These are phyloP conservation scores for Rosa multiflora DNA, from an alignment of 306 rosid species.

Conservation along the genomic window DNA sequence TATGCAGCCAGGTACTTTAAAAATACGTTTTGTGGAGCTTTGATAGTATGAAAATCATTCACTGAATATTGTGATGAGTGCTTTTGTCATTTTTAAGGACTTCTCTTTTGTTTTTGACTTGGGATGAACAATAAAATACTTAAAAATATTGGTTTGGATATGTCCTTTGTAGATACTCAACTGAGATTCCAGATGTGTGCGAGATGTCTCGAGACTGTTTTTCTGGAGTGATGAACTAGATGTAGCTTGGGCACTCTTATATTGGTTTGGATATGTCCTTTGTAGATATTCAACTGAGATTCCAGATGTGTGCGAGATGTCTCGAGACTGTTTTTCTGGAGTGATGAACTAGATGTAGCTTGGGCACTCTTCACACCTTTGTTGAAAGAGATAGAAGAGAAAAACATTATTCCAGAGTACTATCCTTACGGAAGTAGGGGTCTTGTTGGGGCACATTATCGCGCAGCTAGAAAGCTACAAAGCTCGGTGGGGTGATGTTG, in stretches of 20 bases:
- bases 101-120: no score
- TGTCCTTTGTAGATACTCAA: slow-evolving; percentile 56
- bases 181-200: slow-evolving; percentile 92
- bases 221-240: slow-evolving; percentile 85
- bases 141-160: not conserved
- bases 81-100: not conserved
- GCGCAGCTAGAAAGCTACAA: slow-evolving; percentile 64
- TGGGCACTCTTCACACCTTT: slow-evolving; percentile 89
- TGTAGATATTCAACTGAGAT: slow-evolving; percentile 83
- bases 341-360: slow-evolving; percentile 82
- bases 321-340: slow-evolving; percentile 80
- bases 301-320: slow-evolving; percentile 93
- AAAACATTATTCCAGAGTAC: slow-evolving; percentile 70
- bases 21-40: not conserved
- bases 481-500: slow-evolving; percentile 88
- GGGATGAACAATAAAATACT: no score
- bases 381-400: slow-evolving; percentile 70
- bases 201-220: slow-evolving; percentile 83
- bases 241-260: slow-evolving; percentile 81
- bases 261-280: slow-evolving; percentile 1
- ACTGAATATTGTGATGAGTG: not conserved
- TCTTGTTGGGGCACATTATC: slow-evolving; percentile 90
- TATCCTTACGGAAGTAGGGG: slow-evolving; percentile 91
- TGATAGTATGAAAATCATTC: not conserved
- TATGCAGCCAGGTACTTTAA: slow-evolving; percentile 75